A percentile compares a stretch with the other conserved stretches of the same genome.
Evolutionary conservation across 2,329 filamentous ascomycete genomes (phyloP).

Genomic region (Ascocoryne sarcoides): DNA sequence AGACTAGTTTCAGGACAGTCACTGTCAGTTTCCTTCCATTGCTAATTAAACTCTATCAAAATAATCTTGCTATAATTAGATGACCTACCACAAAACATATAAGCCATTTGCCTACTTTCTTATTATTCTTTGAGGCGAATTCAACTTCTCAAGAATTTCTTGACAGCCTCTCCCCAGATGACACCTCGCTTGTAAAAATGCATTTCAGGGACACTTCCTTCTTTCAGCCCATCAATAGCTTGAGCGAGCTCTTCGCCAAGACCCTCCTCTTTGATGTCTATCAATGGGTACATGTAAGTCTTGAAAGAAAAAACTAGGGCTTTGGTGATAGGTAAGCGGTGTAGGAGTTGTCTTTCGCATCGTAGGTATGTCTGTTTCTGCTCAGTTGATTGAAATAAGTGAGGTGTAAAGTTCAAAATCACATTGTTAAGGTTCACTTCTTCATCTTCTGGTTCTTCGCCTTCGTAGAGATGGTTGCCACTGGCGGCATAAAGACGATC

Average conservation of each 20-base stretch:
- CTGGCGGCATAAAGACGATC: slow-evolving; percentile 31
- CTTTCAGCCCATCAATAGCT: slow-evolving; percentile 50
- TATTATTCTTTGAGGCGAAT: too few relatives aligned
- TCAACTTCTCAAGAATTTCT: slow-evolving; percentile 21
- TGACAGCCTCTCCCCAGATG: slow-evolving; percentile 25
- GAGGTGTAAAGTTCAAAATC: background rate
- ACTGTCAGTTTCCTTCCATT: too few relatives aligned
- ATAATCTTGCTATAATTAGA: too few relatives aligned
- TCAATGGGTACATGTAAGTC: slow-evolving; percentile 50
- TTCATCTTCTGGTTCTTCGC: slow-evolving; percentile 28
- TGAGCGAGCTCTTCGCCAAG: slow-evolving; percentile 41
- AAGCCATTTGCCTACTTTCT: too few relatives aligned
- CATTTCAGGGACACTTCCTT: slow-evolving; percentile 49
- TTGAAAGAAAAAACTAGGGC: slow-evolving; percentile 54
- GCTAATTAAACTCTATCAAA: too few relatives aligned
- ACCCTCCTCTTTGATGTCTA: slow-evolving; percentile 47
- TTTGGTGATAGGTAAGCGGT: slow-evolving; percentile 43
- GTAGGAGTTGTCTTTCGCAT: slow-evolving; percentile 52
- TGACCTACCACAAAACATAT: too few relatives aligned
- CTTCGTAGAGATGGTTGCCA: slow-evolving; percentile 35
- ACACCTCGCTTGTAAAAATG: slow-evolving; percentile 45
- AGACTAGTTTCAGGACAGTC: too few relatives aligned
- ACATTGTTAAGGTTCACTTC: slow-evolving; percentile 29
- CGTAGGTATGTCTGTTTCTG: slow-evolving; percentile 36
- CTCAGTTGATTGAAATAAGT: background rate